These are phyloP conservation scores for Erythrobasidium yunnanense DNA, from an alignment of 768 basidiomycete genomes.

Conservation along the genomic window DNA sequence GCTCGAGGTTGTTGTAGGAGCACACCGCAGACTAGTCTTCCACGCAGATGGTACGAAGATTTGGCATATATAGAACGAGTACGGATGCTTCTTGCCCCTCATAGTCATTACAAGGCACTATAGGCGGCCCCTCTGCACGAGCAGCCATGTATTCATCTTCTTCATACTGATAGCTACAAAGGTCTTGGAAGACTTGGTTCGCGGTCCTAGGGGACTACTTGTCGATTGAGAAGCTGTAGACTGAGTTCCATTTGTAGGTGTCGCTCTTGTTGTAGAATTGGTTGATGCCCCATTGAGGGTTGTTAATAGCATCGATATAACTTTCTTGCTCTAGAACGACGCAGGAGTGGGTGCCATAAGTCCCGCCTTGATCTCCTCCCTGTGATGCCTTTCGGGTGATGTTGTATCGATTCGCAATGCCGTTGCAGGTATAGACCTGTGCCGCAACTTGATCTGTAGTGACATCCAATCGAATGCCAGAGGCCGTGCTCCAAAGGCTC, in stretches of 20 bases:
- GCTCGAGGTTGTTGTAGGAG: too few relatives aligned
- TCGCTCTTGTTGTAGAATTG: slow-evolving; percentile 46
- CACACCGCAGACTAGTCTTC: too few relatives aligned
- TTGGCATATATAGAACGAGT: background rate
- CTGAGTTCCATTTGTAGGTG: slow-evolving; percentile 15
- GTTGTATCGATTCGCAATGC: slow-evolving; percentile 40
- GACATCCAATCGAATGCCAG: slow-evolving; percentile 51
- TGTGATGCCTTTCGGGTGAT: slow-evolving; percentile 48
- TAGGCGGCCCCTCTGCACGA: too few relatives aligned
- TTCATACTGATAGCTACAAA: too few relatives aligned
- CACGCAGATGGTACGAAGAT: too few relatives aligned
- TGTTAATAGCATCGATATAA: slow-evolving; percentile 52
- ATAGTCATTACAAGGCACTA: too few relatives aligned
- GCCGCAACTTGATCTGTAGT: slow-evolving; percentile 49
- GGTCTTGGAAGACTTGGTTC: too few relatives aligned
- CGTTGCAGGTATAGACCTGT: slow-evolving; percentile 49
- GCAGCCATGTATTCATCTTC: too few relatives aligned
- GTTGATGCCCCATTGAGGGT: slow-evolving; percentile 50
- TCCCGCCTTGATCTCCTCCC: slow-evolving; percentile 43
- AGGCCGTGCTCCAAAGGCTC: slow-evolving; percentile 47
- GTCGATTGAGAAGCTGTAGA: slow-evolving; percentile 5
- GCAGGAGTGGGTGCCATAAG: slow-evolving; percentile 46
- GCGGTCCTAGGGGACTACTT: background rate
- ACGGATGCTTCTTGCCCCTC: background rate
- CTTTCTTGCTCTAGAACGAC: slow-evolving; percentile 49